phyloP scores from a whole-genome alignment of 805 yeast genomes.

The Metschnikowia anglica region DNA sequence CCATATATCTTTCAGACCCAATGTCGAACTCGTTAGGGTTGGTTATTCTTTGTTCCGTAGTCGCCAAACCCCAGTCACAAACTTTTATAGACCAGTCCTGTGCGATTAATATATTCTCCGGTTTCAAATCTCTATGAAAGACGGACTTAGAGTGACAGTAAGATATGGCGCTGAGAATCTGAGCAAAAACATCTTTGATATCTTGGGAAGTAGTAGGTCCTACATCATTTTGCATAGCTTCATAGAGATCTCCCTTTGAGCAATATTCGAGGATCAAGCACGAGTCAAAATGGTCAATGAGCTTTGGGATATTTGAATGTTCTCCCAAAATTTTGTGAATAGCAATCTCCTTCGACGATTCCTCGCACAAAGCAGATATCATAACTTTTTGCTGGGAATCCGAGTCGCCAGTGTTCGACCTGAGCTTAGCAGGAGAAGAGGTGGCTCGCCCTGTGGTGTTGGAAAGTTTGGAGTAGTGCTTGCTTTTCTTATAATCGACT shows the following conservation, averaged over 20 bases:
- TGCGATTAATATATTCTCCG: constrained; percentile 52
- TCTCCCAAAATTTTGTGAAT: constrained; percentile 61
- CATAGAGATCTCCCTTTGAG: constrained; percentile 83
- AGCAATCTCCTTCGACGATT: constrained; percentile 66
- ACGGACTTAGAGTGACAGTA: constrained; percentile 50
- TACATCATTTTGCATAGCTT: constrained; percentile 63
- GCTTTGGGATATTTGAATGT: constrained; percentile 46
- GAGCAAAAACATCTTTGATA: constrained; percentile 53
- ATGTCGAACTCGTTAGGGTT: constrained; percentile 67
- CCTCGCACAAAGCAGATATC: constrained; percentile 41
- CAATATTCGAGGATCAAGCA: constrained; percentile 72
- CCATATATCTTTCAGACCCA: constrained; percentile 92
- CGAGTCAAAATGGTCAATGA: constrained; percentile 52
- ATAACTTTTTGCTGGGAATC: constrained; percentile 23
- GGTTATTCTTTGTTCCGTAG: constrained; percentile 50
- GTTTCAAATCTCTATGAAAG: constrained; percentile 57
- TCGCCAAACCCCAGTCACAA: constrained; percentile 62
- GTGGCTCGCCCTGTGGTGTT: constrained; percentile 27
- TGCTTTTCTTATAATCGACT: constrained; percentile 37
- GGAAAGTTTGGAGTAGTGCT: constrained; percentile 21
- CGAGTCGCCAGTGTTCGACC: constrained; percentile 20
- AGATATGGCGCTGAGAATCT: constrained; percentile 49
- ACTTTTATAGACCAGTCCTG: constrained; percentile 55
- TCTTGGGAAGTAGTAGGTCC: constrained; percentile 62
- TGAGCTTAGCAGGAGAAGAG: constrained; percentile 38